These are phyloP conservation scores for Leccinum pellstonianum DNA, from an alignment of 768 basidiomycete species.

Conservation along the genomic window DNA sequence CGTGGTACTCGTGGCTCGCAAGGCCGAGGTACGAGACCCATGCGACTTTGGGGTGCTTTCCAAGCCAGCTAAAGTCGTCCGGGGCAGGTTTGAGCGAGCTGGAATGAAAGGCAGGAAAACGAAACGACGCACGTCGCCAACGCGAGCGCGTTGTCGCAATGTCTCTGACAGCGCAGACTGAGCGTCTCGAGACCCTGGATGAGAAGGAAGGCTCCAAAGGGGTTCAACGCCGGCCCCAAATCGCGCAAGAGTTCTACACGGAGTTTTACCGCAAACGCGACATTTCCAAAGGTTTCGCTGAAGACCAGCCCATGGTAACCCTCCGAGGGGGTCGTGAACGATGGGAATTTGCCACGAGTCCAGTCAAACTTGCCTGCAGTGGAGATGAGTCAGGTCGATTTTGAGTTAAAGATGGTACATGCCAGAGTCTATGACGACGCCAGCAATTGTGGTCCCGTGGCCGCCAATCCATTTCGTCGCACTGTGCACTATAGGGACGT, in stretches of 20 bases:
- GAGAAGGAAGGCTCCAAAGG: conserved; percentile 58
- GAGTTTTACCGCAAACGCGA: conserved; percentile 52
- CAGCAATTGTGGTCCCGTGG: conserved; percentile 66
- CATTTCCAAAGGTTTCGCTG: conserved; percentile 3
- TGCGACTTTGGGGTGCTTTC: conserved; percentile 59
- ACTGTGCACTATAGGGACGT: conserved; percentile 41
- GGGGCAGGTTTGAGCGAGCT: background rate
- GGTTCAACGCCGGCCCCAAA: conserved; percentile 51
- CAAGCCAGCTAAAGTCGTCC: conserved; percentile 44
- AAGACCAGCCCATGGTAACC: no score
- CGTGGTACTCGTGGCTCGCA: conserved; percentile 56
- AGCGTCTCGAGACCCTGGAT: conserved; percentile 64
- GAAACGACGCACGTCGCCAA: conserved; percentile 40
- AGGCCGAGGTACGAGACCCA: conserved; percentile 85
- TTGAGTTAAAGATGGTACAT: conserved; percentile 15
- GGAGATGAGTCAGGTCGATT: background rate
- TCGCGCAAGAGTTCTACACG: conserved; percentile 55
- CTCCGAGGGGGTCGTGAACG: no score
- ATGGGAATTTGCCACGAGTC: no score
- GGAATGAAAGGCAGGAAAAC: no score
- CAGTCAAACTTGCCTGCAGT: no score
- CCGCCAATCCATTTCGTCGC: conserved; percentile 71
- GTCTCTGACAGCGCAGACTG: conserved; percentile 56
- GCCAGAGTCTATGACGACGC: conserved; percentile 61
- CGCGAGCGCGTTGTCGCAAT: conserved; percentile 54